Base-by-base conservation (phyloP, 805 yeast species). In the Candida michaelii region DNA sequence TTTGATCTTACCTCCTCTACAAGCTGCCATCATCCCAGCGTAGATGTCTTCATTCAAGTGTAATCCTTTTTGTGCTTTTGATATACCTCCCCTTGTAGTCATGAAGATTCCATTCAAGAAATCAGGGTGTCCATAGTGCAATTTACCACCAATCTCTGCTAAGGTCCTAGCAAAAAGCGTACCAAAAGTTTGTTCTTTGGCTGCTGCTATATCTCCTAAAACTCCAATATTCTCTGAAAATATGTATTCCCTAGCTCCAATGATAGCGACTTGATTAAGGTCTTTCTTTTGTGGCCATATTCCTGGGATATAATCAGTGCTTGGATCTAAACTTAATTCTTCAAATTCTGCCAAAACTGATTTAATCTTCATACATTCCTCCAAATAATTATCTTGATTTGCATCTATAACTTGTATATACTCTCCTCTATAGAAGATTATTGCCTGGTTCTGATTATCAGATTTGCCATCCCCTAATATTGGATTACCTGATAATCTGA, bases 51-150 rank as follows among this genome's bases (percentile, higher is more conserved):
- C 97, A 67, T 90, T 90, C 57, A 90, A 67, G 62, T 90, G 98
- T 44, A 90, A 69, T 10, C 97, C 95, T 59, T 83, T 88, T 63
- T 90, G 98, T 1, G 96, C 97, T 61, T 90, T 90, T 1, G 97
- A 89, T 3, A 91, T 77, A 11, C 98, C 98, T 30, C 98, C 97
- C 65, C 98, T 75, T 2, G 97, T 91, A 0, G 89, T 83, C 97
- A 90, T 91, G 56, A 83, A 90, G 9, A 85, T 82, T 5, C 82
- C 95, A 66, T 91, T 89, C 45, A 91, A 67, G 64, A 90, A 90
- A 70, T 90, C 98, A 3, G 98, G 98, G 66, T 90, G 97, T 2
- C 98, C 98, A 63, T 90, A 90, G 62, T 90, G 98, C 39, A 90
- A 67, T 63, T 91, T 91, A 1, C 95, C 97, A 9, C 97, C 97